Evolutionary conservation across 2,329 filamentous ascomycete genomes (phyloP), one percentile per base, ranked within the genome.

Genomic region (Hypoxylon sp.): DNA sequence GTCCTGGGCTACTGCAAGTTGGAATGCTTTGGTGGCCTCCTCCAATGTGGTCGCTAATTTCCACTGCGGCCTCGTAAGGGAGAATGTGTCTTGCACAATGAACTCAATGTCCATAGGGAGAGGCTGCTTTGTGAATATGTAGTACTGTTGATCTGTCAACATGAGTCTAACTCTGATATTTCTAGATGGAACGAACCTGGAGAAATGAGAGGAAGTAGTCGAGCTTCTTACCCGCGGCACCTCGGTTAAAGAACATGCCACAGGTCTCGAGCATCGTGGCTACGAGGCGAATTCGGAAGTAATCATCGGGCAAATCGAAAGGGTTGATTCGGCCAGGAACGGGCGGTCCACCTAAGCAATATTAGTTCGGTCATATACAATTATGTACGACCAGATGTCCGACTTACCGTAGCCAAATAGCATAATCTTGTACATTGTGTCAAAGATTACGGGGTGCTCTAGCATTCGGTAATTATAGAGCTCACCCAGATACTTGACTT

Each of bases 21-120:
- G 90, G 76, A 99, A 97, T 1, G 90, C 86, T 69, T 89, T 90
- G 9, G 89, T 87, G 8, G 96, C 95, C 78, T 98, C 96, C 55
- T 96, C 89, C 4, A 96, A 78, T 69, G 91, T 91, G 4, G 88
- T 86, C 18, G 92, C 89, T 46, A 97, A 82, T 78, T 96, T 96
- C 96, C 95, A 99, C 75, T 97, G 92, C 3, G 96, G 95, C 48
- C 96, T 87, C 11, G 93, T 91, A 32, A 93, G 80, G 24, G 90
- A 89, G 79, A 92, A 98, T 0, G 92, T 94, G 77, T 99, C 96
- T 77, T 97, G 94, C 5, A 99, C 87, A 46, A 97, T 89, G 76
- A 99, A 99, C 62, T 99, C 96, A 48, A 98, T 92, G 70, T 99
- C 96, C 93, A 99, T 96, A 0, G 96, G 96, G 38, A 97, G 80